phyloP scores from a whole-genome alignment of 352 stramenopile genomes.

The Globisporangium nodosum region DNA sequence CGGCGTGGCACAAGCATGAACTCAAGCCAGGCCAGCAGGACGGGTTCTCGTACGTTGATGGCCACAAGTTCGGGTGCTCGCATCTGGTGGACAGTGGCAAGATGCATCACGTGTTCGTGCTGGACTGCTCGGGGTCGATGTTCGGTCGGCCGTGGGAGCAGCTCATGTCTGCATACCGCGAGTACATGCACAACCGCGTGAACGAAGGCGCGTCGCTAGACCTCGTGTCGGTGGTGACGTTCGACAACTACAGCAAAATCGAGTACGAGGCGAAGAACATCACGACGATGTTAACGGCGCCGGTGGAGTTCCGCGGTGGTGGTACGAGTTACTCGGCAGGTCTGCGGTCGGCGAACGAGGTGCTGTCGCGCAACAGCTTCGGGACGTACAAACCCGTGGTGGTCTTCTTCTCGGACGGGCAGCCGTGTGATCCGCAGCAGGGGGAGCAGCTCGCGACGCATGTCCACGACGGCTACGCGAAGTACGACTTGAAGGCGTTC shows the following conservation, averaged over 20 bases:
- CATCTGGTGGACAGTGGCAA: constrained; percentile 43
- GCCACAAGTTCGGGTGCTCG: constrained; percentile 75
- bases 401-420: constrained; percentile 77
- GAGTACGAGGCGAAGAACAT: constrained; percentile 53
- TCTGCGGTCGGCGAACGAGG: constrained; percentile 48
- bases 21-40: constrained; percentile 24
- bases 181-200: constrained; percentile 69
- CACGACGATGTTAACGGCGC: constrained; percentile 22
- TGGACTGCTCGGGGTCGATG: constrained; percentile 82
- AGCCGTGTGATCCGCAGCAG: constrained; percentile 34
- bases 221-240: constrained; percentile 75
- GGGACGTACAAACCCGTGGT: constrained; percentile 57
- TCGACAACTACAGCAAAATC: constrained; percentile 34
- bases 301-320: constrained; percentile 29
- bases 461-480: constrained; percentile 47
- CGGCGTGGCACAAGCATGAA: constrained; percentile 52
- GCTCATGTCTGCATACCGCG: constrained; percentile 49
- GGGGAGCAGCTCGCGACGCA: constrained; percentile 52
- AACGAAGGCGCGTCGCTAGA: constrained; percentile 42
- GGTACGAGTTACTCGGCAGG: constrained; percentile 52
- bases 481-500: constrained; percentile 56
- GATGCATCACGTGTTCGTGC: constrained; percentile 75
- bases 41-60: constrained; percentile 47
- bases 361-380: constrained; percentile 63
- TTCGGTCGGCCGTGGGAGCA: constrained; percentile 42